Evolutionary conservation across 2,329 filamentous ascomycete genomes (phyloP).

Genomic region (Emericellopsis cladophorae): DNA sequence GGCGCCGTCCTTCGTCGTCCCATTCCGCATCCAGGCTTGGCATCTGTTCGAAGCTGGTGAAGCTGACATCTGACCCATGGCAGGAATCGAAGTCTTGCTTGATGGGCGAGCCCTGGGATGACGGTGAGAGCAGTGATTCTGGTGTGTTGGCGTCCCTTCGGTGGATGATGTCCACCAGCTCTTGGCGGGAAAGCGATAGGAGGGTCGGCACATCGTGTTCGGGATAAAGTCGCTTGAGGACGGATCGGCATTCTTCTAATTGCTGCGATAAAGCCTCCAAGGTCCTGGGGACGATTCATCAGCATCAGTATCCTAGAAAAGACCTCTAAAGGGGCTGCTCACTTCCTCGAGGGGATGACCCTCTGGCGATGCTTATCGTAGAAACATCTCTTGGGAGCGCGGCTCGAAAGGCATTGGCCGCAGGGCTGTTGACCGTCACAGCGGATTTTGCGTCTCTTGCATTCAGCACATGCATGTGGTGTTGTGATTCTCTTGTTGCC

Average conservation of each 20-base stretch:
- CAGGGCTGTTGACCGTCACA: slow-evolving; percentile 75
- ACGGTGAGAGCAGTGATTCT: slow-evolving; percentile 36
- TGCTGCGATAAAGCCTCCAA: slow-evolving; percentile 52
- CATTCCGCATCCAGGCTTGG: slow-evolving; percentile 51
- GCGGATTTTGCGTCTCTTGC: slow-evolving; percentile 70
- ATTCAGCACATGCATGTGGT: slow-evolving; percentile 59
- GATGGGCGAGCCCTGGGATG: slow-evolving; percentile 34
- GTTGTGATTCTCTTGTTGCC: slow-evolving; percentile 39
- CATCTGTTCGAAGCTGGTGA: slow-evolving; percentile 52
- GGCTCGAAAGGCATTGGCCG: slow-evolving; percentile 71
- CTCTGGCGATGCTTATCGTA: slow-evolving; percentile 72
- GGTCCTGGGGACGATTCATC: slow-evolving; percentile 22
- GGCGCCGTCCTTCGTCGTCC: slow-evolving; percentile 49
- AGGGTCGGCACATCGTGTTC: slow-evolving; percentile 37
- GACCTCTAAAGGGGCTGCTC: slow-evolving; percentile 8
- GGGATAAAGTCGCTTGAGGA: slow-evolving; percentile 51
- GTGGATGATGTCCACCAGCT: slow-evolving; percentile 44
- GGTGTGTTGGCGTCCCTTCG: slow-evolving; percentile 26
- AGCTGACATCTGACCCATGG: slow-evolving; percentile 26
- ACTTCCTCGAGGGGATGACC: slow-evolving; percentile 69
- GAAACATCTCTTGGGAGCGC: slow-evolving; percentile 65
- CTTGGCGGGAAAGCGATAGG: slow-evolving; percentile 42
- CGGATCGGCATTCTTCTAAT: slow-evolving; percentile 51
- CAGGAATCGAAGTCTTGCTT: slow-evolving; percentile 32
- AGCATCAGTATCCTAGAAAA: background rate